phyloP scores from a whole-genome alignment of 225 moss, liverwort and hornwort species.

The Takakia lepidozioides region DNA sequence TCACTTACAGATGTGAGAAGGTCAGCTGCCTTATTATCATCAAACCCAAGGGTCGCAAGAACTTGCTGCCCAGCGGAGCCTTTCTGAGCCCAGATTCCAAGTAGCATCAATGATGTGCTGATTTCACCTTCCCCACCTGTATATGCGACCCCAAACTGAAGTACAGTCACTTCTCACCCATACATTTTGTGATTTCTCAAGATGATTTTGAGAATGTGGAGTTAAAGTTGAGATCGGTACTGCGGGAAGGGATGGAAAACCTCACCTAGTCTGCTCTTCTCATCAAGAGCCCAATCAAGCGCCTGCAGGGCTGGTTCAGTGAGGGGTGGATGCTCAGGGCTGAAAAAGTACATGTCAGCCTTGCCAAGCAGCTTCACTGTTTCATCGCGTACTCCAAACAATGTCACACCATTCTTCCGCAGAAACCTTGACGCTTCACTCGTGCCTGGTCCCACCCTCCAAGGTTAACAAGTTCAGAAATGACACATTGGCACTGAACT shows the following conservation, averaged over 20 bases:
- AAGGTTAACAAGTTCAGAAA: too few relatives aligned
- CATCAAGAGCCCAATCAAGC: conserved; percentile 77
- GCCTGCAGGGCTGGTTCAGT: conserved; percentile 86
- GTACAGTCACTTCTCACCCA: not conserved
- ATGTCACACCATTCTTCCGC: conserved; percentile 64
- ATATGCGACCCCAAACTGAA: not conserved
- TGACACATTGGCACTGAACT: too few relatives aligned
- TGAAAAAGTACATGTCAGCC: conserved; percentile 99
- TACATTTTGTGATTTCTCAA: not conserved
- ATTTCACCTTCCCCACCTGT: conserved; percentile 41
- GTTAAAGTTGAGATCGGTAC: not conserved
- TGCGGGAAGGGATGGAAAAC: not conserved
- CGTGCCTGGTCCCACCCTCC: conserved; percentile 51
- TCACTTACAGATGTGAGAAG: conserved; percentile 34
- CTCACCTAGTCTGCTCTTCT: conserved; percentile 64
- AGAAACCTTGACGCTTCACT: conserved; percentile 84
- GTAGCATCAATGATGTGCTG: conserved; percentile 43
- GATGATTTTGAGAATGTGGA: not conserved
- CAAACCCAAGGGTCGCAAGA: conserved; percentile 49
- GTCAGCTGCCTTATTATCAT: conserved; percentile 35
- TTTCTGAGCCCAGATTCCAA: conserved; percentile 59
- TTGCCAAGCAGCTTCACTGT: conserved; percentile 82
- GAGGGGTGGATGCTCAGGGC: conserved; percentile 93
- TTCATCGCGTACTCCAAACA: conserved; percentile 87
- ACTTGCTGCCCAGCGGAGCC: conserved; percentile 57